A percentile compares a stretch with the other conserved stretches of the same genome.
Evolutionary conservation across 495 filamentous ascomycete species (phyloP).

Genomic region (Penicillium nucicola): DNA sequence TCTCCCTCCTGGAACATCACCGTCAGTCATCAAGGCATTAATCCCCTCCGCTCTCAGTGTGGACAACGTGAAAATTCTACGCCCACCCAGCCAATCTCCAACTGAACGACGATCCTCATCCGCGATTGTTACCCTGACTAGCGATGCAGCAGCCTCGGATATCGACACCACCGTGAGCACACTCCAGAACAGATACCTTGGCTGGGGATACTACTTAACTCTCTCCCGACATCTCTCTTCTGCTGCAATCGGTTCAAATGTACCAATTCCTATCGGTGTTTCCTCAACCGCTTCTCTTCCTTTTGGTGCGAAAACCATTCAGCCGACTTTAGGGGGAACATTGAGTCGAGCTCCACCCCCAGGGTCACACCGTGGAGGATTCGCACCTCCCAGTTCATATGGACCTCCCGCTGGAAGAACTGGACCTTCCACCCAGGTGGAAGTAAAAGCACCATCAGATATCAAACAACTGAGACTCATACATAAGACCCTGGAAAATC

Average conservation of each 20-base stretch:
- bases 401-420: constrained; percentile 37
- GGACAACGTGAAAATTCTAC: constrained; percentile 75
- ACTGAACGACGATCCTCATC: constrained; percentile 74
- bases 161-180: constrained; percentile 77
- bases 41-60: constrained; percentile 66
- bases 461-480: constrained; percentile 79
- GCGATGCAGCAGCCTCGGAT: constrained; percentile 79
- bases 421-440: constrained; percentile 59
- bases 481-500: constrained; percentile 78
- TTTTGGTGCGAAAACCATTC: constrained; percentile 79
- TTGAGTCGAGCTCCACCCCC: constrained; percentile 57
- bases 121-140: constrained; percentile 81
- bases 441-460: constrained; percentile 72
- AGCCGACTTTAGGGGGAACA: constrained; percentile 35
- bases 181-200: constrained; percentile 83
- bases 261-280: constrained; percentile 47
- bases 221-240: constrained; percentile 84
- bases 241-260: constrained; percentile 59
- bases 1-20: constrained; percentile 63
- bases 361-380: constrained; percentile 63
- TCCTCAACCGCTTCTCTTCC: constrained; percentile 60
- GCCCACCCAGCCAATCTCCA: constrained; percentile 51
- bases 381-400: constrained; percentile 79
- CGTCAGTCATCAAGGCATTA: constrained; percentile 68
- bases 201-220: constrained; percentile 79